phyloP scores from a whole-genome alignment of 1,284 basidiomycete species.

The Melampsora americana region DNA sequence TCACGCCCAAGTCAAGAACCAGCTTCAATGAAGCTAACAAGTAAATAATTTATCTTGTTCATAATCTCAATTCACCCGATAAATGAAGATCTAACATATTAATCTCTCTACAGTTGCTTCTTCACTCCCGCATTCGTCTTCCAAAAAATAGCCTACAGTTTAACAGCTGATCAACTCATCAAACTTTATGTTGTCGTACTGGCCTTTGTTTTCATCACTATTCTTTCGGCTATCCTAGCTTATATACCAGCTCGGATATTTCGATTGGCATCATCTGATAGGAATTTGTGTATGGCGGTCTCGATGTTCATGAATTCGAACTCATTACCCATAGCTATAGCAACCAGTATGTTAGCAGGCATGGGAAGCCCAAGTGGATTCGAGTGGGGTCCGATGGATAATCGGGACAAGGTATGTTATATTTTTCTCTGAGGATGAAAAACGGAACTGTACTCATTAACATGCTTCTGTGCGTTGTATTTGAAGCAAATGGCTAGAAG shows the following conservation, averaged over 20 bases:
- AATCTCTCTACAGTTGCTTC: conserved; percentile 46
- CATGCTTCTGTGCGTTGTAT: neutral
- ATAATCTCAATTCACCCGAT: too few species aligned
- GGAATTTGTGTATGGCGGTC: conserved; percentile 55
- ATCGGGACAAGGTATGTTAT: conserved; percentile 45
- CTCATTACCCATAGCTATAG: conserved; percentile 56
- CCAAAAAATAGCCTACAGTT: conserved; percentile 57
- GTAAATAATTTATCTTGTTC: neutral
- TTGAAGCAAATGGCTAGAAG: conserved; percentile 46
- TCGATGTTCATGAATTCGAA: conserved; percentile 48
- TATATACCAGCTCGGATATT: conserved; percentile 50
- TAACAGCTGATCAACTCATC: conserved; percentile 55
- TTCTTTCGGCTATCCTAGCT: conserved; percentile 53
- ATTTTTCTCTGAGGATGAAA: too few species aligned
- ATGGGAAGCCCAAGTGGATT: conserved; percentile 48
- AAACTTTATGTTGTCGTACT: conserved; percentile 55
- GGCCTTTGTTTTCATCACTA: conserved; percentile 55
- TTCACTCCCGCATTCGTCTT: conserved; percentile 55
- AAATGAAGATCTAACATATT: neutral
- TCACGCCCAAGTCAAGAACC: conserved; percentile 55
- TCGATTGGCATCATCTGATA: conserved; percentile 53
- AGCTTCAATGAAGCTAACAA: conserved; percentile 35
- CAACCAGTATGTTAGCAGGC: conserved; percentile 56
- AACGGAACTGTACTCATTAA: too few species aligned
- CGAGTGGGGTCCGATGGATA: conserved; percentile 50